phyloP scores from a whole-genome alignment of 1,139 yeast genomes.

The Geotrichum australiense region DNA sequence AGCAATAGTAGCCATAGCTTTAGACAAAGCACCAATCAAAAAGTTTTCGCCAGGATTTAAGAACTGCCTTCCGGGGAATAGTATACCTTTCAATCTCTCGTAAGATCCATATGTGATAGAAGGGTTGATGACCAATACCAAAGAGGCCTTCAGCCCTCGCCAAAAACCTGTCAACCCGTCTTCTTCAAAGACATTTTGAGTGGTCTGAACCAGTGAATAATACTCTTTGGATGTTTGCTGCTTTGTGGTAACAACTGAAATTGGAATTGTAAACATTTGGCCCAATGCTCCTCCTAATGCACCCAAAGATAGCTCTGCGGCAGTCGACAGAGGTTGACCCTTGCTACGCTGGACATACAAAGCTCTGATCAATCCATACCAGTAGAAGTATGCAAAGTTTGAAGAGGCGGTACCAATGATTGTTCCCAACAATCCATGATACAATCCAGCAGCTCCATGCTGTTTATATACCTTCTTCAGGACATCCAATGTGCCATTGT shows the following conservation, averaged over 20 bases:
- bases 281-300: constrained; percentile 82
- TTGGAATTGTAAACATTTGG: constrained; percentile 76
- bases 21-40: constrained; percentile 69
- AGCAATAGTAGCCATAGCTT: constrained; percentile 68
- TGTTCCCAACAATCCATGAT: constrained; percentile 66
- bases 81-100: constrained; percentile 55
- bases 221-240: constrained; percentile 51
- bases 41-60: constrained; percentile 65
- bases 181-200: constrained; percentile 51
- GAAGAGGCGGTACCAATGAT: constrained; percentile 70
- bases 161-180: constrained; percentile 72
- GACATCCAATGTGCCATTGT: constrained; percentile 59
- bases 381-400: constrained; percentile 76
- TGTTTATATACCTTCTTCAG: constrained; percentile 47
- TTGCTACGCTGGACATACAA: constrained; percentile 45
- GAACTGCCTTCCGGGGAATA: constrained; percentile 44
- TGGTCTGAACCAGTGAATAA: constrained; percentile 39
- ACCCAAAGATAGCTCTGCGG: constrained; percentile 69
- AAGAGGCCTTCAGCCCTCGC: constrained; percentile 77
- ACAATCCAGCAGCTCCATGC: constrained; percentile 67
- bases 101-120: constrained; percentile 82
- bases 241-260: constrained; percentile 73
- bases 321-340: constrained; percentile 45
- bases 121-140: constrained; percentile 75
- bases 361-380: constrained; percentile 72